A percentile compares a stretch with the other conserved stretches of the same genome.
Evolutionary conservation across 495 filamentous ascomycete species (phyloP).

Genomic region (Podospora sp.): DNA sequence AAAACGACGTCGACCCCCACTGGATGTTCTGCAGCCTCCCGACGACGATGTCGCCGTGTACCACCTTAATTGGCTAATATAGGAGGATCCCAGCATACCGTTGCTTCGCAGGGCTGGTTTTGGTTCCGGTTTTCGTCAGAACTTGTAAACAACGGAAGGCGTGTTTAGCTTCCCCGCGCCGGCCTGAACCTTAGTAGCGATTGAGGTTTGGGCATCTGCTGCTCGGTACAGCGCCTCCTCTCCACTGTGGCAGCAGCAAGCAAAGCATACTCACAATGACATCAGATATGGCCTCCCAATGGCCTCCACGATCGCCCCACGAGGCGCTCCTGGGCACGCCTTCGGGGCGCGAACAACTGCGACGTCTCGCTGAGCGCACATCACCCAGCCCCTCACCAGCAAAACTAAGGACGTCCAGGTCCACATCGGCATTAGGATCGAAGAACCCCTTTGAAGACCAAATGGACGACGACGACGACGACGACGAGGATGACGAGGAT

Average conservation of each 20-base stretch:
- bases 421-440: slow-evolving; percentile 24
- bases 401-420: slow-evolving; percentile 32
- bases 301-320: slow-evolving; percentile 87
- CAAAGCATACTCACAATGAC: background rate
- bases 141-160: background rate
- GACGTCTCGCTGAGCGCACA: slow-evolving; percentile 62
- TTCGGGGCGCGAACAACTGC: slow-evolving; percentile 69
- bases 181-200: background rate
- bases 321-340: slow-evolving; percentile 83
- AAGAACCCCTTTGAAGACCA: slow-evolving; percentile 39
- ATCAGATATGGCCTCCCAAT: slow-evolving; percentile 54
- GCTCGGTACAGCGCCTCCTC: background rate
- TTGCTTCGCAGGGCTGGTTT: background rate
- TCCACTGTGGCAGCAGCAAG: background rate
- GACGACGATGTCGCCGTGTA: slow-evolving; percentile 28
- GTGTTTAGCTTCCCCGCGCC: slow-evolving; percentile 4
- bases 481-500: slow-evolving; percentile 60
- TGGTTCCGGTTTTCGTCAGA: background rate
- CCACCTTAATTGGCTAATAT: slow-evolving; percentile 38
- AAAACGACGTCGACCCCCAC: background rate
- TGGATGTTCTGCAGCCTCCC: slow-evolving; percentile 26
- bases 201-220: background rate
- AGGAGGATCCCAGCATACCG: slow-evolving; percentile 18
- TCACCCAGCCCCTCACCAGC: slow-evolving; percentile 68
- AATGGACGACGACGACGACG: slow-evolving; percentile 34